phyloP scores from a whole-genome alignment of 108 stramenopile genomes.

The Asterionellopsis glacialis region DNA sequence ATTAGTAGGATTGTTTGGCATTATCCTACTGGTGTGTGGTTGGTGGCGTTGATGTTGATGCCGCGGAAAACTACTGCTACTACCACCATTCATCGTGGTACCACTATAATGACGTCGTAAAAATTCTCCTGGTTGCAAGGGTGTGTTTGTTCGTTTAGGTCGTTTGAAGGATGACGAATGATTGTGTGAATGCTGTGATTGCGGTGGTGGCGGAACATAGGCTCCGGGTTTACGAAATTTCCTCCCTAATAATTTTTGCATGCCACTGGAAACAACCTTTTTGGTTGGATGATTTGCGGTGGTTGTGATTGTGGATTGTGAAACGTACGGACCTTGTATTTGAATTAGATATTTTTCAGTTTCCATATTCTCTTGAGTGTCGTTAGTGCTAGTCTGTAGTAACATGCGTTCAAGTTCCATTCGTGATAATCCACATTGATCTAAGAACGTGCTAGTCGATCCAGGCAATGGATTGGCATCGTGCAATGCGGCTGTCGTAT shows the following conservation, averaged over 20 bases:
- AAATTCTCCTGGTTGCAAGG: slow-evolving; percentile 48
- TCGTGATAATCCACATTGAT: slow-evolving; percentile 31
- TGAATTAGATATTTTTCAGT: slow-evolving; percentile 37
- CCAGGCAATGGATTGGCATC: slow-evolving; percentile 47
- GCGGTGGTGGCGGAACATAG: slow-evolving; percentile 40
- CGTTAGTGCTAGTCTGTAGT: background rate
- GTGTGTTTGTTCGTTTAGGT: background rate
- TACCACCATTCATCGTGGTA: background rate
- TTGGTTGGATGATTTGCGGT: slow-evolving; percentile 15
- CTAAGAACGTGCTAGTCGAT: slow-evolving; percentile 31
- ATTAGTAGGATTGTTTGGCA: too few relatives aligned
- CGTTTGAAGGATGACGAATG: slow-evolving; percentile 7
- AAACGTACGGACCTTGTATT: slow-evolving; percentile 41
- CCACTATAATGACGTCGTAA: slow-evolving; percentile 27
- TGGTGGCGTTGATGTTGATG: too few relatives aligned
- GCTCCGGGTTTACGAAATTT: slow-evolving; percentile 59
- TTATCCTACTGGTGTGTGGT: too few relatives aligned
- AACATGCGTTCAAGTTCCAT: background rate
- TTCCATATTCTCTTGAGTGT: background rate
- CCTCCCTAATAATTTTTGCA: slow-evolving; percentile 51
- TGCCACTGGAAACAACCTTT: slow-evolving; percentile 11
- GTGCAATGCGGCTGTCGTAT: slow-evolving; percentile 30
- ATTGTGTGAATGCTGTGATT: slow-evolving; percentile 9
- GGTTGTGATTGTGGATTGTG: slow-evolving; percentile 3
- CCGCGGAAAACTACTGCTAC: too few relatives aligned